Evolutionary conservation across 106 monocot genomes (phyloP), one percentile per base, ranked within the genome.

Genomic region (Phalaenopsis equestris): DNA sequence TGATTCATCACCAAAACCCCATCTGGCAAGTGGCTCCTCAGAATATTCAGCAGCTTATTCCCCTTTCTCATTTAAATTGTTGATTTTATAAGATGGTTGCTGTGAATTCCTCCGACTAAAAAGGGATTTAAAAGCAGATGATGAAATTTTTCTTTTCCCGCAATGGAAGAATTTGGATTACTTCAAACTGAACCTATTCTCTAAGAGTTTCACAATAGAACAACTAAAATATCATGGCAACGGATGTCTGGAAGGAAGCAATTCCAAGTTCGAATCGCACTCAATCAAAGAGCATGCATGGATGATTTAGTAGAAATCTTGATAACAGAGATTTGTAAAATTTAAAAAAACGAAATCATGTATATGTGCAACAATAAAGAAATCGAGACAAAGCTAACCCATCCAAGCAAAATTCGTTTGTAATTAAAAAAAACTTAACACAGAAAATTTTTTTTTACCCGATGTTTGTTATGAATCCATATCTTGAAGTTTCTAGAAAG

Each of bases 1-100:
- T 55, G 90, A 81, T 80, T 91, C 86, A 21, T 92, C 86, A 76
- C 97, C 97, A 80, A 98, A 94, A 17, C 94, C 97, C 97, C 97
- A 98, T 10, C 86, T 1, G 9, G 11, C 41, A 30, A 80, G 65
- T 14, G 77, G 55, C 14, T 41, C 79, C 56, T 65, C 79, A 39
- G 56, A 48, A 24, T 47, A 56, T 76, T 58, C n/a, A 87, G 65
- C 41, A 87, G 80, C 79, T 76, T 79, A 39, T 19, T 8, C 42
- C 85, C 79, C n/a, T 76, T 75, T 85, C 74, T 73, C 56, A 67
- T 85, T 49, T 3, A 82, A 52, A 21, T 80, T 80, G 38, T 83
- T 52, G 16, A n/a, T 47, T n/a, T 76, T 73, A 21, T 75, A 30
- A n/a, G 61, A 61, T 24, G 52, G 55, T 68, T 65, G 73, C 48